Evolutionary conservation across 2,329 filamentous ascomycete genomes (phyloP), one percentile per base, ranked within the genome.

Genomic region (Fusarium drepaniforme): DNA sequence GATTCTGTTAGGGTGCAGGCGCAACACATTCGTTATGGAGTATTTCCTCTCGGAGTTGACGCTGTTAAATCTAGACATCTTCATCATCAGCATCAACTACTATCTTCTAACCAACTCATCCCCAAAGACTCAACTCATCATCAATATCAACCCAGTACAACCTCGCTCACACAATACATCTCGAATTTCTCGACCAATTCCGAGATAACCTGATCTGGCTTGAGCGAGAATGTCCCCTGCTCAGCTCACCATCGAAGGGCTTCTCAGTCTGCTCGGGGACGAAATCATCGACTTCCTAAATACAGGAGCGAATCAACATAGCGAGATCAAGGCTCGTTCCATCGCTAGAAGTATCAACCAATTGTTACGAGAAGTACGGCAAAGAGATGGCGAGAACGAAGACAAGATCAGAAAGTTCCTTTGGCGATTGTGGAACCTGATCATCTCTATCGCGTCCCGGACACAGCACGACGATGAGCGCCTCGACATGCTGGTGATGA

Each of bases 401-500:
- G 23, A 16, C 44, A 49, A 49, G 44, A 49, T 49, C 8, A 16
- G 8, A 25, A 67, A 74, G 49, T 80, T 78, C 66, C 77, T 82
- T 61, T 82, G 80, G 78, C 71, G 67, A 4, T 69, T 82, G 23
- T 82, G 81, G 81, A 69, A 72, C 6, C 63, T 80, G 21, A 56
- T 81, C 56, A 61, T 80, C 53, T 66, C 69, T 37, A 69, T 78
- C 21, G 80, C 67, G 56, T 77, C 74, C 60, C 73, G 74, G 60
- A 74, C 81, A 8, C 78, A 80, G 30, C 77, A 76, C 21, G 73
- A 75, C 12, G 80, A 82, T 64, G 61, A 66, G 57, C 75, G 79
- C 28, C 71, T 77, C 46, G 70, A 76, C 42, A 67, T 80, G 35
- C 75, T 82, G 30, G 72, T 77, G 25, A 25, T 66, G 33, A 65